phyloP scores from a whole-genome alignment of 2,329 filamentous ascomycete genomes.

The Alternaria viburni region DNA sequence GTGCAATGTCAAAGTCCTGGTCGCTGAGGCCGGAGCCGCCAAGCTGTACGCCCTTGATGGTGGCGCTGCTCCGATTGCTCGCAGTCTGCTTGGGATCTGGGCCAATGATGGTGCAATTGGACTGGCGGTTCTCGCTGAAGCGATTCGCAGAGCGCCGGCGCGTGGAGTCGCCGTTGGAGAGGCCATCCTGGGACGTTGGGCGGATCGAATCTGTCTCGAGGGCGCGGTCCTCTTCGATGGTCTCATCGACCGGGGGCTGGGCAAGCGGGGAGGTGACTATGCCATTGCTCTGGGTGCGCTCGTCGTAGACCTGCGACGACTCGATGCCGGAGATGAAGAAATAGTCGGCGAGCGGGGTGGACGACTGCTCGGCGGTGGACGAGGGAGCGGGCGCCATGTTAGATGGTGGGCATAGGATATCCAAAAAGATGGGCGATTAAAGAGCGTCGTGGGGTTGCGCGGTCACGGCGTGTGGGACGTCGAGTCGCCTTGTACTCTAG shows the following conservation, averaged over 20 bases:
- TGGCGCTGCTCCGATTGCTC: conserved; percentile 70
- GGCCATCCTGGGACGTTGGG: conserved; percentile 53
- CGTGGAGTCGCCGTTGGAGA: conserved; percentile 47
- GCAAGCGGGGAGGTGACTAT: conserved; percentile 39
- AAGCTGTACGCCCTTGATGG: conserved; percentile 59
- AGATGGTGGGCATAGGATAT: conserved; percentile 36
- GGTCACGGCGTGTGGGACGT: conserved; percentile 34
- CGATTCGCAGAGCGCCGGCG: conserved; percentile 46
- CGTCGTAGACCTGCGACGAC: conserved; percentile 59
- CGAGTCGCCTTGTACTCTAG: conserved; percentile 35
- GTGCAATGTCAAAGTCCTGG: conserved; percentile 90
- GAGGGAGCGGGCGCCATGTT: conserved; percentile 49
- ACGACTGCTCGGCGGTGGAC: conserved; percentile 51
- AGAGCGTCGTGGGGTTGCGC: conserved; percentile 30
- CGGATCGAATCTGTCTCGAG: conserved; percentile 59
- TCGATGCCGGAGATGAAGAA: conserved; percentile 68
- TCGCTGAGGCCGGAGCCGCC: conserved; percentile 63
- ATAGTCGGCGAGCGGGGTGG: conserved; percentile 67
- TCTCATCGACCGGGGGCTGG: conserved; percentile 56
- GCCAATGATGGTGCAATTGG: conserved; percentile 57
- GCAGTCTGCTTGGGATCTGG: conserved; percentile 55
- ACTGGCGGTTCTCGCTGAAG: conserved; percentile 58
- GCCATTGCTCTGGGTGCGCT: conserved; percentile 43
- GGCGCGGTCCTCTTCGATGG: conserved; percentile 65
- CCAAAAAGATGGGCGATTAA: conserved; percentile 33